Evolutionary conservation across 1,284 basidiomycete genomes (phyloP).

Genomic region (Boletus semigastroideus): DNA sequence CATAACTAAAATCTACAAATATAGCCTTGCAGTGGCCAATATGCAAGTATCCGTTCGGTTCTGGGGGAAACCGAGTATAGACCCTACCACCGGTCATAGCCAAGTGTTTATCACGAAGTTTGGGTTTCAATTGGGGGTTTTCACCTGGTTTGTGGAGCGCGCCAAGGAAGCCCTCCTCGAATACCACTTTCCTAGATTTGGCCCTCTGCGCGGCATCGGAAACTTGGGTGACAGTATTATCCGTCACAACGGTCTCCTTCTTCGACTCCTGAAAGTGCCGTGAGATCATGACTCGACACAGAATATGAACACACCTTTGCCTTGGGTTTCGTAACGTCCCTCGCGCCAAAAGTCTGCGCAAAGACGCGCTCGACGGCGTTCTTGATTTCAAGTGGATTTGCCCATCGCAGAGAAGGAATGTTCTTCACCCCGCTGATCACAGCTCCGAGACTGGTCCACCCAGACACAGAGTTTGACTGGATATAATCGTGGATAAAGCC

Average conservation of each 20-base stretch:
- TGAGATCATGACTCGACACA: slow-evolving; percentile 2
- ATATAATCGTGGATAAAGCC: slow-evolving; percentile 64
- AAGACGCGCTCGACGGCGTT: slow-evolving; percentile 82
- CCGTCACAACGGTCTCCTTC: slow-evolving; percentile 36
- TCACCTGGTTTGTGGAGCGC: slow-evolving; percentile 92
- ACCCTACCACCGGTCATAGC: slow-evolving; percentile 81
- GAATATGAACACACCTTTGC: slow-evolving; percentile 54
- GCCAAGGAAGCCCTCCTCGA: slow-evolving; percentile 94
- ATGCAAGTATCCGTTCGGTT: slow-evolving; percentile 96
- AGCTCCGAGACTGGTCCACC: slow-evolving; percentile 77
- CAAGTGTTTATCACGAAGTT: slow-evolving; percentile 83
- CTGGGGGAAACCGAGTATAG: slow-evolving; percentile 97
- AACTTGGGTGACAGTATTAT: slow-evolving; percentile 35
- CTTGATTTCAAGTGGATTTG: slow-evolving; percentile 87
- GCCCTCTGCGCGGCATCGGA: slow-evolving; percentile 38
- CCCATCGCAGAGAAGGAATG: slow-evolving; percentile 82
- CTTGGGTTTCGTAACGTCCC: slow-evolving; percentile 68
- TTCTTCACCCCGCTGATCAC: slow-evolving; percentile 73
- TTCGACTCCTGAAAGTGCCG: slow-evolving; percentile 50
- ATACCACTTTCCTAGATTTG: slow-evolving; percentile 67
- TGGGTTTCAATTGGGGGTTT: slow-evolving; percentile 85
- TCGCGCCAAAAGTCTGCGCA: slow-evolving; percentile 75
- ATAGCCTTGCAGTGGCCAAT: slow-evolving; percentile 99
- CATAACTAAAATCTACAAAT: slow-evolving; percentile 98
- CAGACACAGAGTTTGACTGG: slow-evolving; percentile 49